phyloP scores from a whole-genome alignment of 805 yeast genomes.

The Candida yuanshanica region DNA sequence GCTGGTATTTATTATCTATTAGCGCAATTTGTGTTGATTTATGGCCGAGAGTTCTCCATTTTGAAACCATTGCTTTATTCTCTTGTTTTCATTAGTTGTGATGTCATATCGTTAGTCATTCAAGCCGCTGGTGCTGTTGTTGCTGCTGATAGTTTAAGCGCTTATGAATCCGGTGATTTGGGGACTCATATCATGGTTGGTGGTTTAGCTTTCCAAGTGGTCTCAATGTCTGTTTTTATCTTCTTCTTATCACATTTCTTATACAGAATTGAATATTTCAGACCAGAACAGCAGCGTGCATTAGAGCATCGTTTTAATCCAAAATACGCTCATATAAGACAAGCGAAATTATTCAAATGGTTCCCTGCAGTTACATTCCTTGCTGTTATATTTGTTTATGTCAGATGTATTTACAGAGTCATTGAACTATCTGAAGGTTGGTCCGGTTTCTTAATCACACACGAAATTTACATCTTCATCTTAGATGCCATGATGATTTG shows the following conservation, averaged over 20 bases:
- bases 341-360: slow-evolving; percentile 30
- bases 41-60: slow-evolving; percentile 48
- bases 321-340: slow-evolving; percentile 31
- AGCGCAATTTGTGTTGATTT: slow-evolving; percentile 59
- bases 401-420: slow-evolving; percentile 69
- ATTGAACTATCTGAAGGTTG: slow-evolving; percentile 71
- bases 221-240: slow-evolving; percentile 59
- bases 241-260: slow-evolving; percentile 43
- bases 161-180: slow-evolving; percentile 23
- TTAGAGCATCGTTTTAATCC: slow-evolving; percentile 31
- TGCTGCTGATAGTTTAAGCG: slow-evolving; percentile 34
- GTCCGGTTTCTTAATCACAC: slow-evolving; percentile 56
- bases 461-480: slow-evolving; percentile 52
- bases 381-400: slow-evolving; percentile 49
- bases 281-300: slow-evolving; percentile 21
- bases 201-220: slow-evolving; percentile 74
- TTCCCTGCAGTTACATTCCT: slow-evolving; percentile 41
- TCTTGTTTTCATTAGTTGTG: slow-evolving; percentile 61
- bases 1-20: slow-evolving; percentile 73
- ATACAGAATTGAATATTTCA: slow-evolving; percentile 30
- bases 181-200: slow-evolving; percentile 73
- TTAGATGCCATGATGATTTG: slow-evolving; percentile 61
- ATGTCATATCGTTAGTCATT: slow-evolving; percentile 53
- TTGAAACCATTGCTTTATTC: slow-evolving; percentile 56
- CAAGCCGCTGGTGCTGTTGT: slow-evolving; percentile 67